Conservation (phyloP, 805 yeast species). For the Hanseniaspora meyeri region DNA sequence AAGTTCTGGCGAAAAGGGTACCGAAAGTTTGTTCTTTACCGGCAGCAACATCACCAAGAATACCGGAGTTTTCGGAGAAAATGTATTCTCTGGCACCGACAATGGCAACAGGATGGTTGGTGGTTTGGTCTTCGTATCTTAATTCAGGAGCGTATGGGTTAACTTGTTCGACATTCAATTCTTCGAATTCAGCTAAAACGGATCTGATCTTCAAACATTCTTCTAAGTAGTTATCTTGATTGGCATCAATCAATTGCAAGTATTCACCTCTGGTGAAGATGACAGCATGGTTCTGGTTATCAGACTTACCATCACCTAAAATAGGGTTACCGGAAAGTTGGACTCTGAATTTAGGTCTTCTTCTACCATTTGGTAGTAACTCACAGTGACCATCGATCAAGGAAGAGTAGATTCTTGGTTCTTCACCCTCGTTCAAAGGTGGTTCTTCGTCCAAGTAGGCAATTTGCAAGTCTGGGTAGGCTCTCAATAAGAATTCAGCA, state of each 20-base stretch:
- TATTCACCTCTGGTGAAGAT: constrained; percentile 78
- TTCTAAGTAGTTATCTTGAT: constrained; percentile 75
- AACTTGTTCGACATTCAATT: constrained; percentile 58
- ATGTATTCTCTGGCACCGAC: constrained; percentile 82
- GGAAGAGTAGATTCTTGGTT: constrained; percentile 60
- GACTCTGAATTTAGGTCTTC: constrained; percentile 65
- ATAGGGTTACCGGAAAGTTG: constrained; percentile 75
- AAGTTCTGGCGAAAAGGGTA: constrained; percentile 69
- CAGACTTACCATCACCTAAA: constrained; percentile 80
- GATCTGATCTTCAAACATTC: constrained; percentile 76
- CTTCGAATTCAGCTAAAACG: constrained; percentile 73
- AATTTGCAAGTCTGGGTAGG: constrained; percentile 76
- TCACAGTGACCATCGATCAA: constrained; percentile 74
- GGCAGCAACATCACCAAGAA: constrained; percentile 80
- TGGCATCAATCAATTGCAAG: constrained; percentile 73
- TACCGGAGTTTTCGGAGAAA: constrained; percentile 76
- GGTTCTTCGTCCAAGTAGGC: constrained; percentile 93
- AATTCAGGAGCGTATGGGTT: constrained; percentile 71
- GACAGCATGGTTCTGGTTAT: constrained; percentile 71
- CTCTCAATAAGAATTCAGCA: constrained; percentile 68
- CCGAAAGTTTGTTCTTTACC: constrained; percentile 87
- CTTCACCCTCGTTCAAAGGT: constrained; percentile 56
- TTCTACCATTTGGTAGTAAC: constrained; percentile 55
- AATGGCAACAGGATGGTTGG: constrained; percentile 61
- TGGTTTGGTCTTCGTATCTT: constrained; percentile 41